Percentiles rank a stretch among this genome's conserved stretches.
phyloP scores from a whole-genome alignment of 176 grass and related monocot genomes.

The Echinochloa phyllopogon region DNA sequence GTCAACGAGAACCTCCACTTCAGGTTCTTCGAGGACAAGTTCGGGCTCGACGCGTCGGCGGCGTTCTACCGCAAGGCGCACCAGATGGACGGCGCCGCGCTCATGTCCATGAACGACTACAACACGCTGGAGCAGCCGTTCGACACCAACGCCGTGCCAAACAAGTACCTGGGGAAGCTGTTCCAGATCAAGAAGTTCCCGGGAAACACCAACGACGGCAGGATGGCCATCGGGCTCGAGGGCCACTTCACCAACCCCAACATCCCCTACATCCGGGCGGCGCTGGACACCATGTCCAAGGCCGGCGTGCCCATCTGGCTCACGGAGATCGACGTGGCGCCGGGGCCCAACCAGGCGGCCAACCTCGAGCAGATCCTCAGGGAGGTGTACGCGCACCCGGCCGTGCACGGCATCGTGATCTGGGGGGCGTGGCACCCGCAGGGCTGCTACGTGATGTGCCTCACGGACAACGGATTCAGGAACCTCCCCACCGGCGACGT shows the following conservation, averaged over 20 bases:
- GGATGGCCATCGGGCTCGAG: slow-evolving; percentile 81
- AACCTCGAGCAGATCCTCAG: slow-evolving; percentile 71
- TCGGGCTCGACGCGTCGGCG: slow-evolving; percentile 60
- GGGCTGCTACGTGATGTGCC: slow-evolving; percentile 78
- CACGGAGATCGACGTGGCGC: slow-evolving; percentile 75
- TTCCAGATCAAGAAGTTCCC: slow-evolving; percentile 54
- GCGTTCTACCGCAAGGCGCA: slow-evolving; percentile 63
- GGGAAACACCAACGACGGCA: slow-evolving; percentile 41
- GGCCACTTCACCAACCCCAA: slow-evolving; percentile 71
- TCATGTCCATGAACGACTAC: slow-evolving; percentile 86
- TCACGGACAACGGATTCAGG: slow-evolving; percentile 75
- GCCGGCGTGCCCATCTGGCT: slow-evolving; percentile 83
- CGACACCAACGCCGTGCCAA: slow-evolving; percentile 41
- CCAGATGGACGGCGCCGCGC: slow-evolving; percentile 50
- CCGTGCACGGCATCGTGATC: slow-evolving; percentile 77
- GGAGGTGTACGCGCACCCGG: slow-evolving; percentile 88
- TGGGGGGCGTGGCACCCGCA: slow-evolving; percentile 72
- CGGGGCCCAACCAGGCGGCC: slow-evolving; percentile 46
- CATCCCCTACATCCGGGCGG: slow-evolving; percentile 78
- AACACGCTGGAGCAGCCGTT: slow-evolving; percentile 80
- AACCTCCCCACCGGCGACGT: slow-evolving; percentile 72
- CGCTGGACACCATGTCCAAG: slow-evolving; percentile 61
- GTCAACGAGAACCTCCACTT: slow-evolving; percentile 88
- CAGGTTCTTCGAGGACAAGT: slow-evolving; percentile 66
- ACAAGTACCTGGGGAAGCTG: slow-evolving; percentile 74